Conservation (phyloP, 371 early-diverging fungal genomes). For the Mucor ambiguus region DNA sequence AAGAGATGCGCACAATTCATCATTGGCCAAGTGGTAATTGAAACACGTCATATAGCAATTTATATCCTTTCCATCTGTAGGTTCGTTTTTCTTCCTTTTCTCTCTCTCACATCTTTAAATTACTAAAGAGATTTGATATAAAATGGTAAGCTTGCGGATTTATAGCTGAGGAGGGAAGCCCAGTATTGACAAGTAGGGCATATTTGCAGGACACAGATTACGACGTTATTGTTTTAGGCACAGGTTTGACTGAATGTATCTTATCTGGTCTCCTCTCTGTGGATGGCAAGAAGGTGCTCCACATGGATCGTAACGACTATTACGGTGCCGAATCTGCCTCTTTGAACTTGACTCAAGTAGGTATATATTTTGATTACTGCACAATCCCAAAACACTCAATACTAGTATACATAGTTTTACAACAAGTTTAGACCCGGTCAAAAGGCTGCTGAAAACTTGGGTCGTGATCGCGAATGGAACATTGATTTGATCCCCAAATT, state of each 20-base stretch:
- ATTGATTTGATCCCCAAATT: slow-evolving; percentile 99
- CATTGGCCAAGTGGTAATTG: not conserved
- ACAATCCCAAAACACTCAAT: not conserved
- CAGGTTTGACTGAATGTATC: slow-evolving; percentile 99
- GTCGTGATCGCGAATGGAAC: slow-evolving; percentile 94
- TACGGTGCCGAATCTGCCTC: slow-evolving; percentile 98
- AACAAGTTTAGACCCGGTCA: slow-evolving; percentile 81
- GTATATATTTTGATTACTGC: not conserved
- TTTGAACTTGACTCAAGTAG: slow-evolving; percentile 91
- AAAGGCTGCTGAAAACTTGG: slow-evolving; percentile 68
- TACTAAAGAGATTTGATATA: slow-evolving; percentile 4
- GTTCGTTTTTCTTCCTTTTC: not conserved
- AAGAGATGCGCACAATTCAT: not conserved
- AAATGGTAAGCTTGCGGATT: slow-evolving; percentile 2
- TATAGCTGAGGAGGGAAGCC: not conserved
- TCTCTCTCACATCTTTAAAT: not conserved
- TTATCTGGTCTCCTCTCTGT: slow-evolving; percentile 96
- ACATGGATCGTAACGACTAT: slow-evolving; percentile 98
- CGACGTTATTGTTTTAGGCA: slow-evolving; percentile 98
- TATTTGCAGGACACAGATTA: slow-evolving; percentile 78
- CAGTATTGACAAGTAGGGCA: not conserved
- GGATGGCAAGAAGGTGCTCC: slow-evolving; percentile 98
- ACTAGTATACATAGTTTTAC: slow-evolving; percentile 65
- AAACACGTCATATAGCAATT: slow-evolving; percentile 9
- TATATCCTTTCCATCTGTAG: not conserved